Evolutionary conservation across 2,329 filamentous ascomycete genomes (phyloP).

Genomic region (Tolypocladium ovalisporum): DNA sequence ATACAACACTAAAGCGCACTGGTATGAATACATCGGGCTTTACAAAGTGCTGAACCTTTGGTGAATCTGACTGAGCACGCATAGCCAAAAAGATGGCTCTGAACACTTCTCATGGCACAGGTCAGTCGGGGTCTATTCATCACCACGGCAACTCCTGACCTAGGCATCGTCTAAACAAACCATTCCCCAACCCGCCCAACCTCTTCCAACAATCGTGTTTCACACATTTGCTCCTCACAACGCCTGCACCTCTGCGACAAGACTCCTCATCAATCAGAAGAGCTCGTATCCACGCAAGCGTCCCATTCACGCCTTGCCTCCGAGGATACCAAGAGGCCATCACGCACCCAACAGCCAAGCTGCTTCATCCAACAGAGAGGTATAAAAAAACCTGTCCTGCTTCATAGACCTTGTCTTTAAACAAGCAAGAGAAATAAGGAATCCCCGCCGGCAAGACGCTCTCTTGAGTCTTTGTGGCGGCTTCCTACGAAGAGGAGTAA

Average conservation of each 20-base stretch:
- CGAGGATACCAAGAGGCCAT: background rate
- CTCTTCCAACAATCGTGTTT: too few relatives aligned
- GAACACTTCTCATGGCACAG: background rate
- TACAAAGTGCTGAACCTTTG: too few relatives aligned
- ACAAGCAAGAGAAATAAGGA: background rate
- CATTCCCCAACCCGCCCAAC: background rate
- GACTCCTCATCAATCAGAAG: background rate
- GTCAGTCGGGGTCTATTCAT: background rate
- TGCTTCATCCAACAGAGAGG: conserved; percentile 1
- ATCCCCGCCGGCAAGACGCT: background rate
- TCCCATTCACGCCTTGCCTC: background rate
- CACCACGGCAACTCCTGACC: background rate
- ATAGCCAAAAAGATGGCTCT: background rate
- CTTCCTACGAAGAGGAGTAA: background rate
- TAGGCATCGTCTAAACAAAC: background rate
- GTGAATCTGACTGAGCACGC: background rate
- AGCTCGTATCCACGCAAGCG: background rate
- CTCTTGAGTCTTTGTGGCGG: background rate
- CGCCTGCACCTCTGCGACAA: background rate
- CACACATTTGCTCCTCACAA: background rate
- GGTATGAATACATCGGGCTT: background rate
- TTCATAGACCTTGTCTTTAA: background rate
- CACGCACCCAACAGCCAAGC: background rate
- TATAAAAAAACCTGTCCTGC: conserved; percentile 1
- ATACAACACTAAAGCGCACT: background rate